Evolutionary conservation across 2,329 filamentous ascomycete genomes (phyloP).

Genomic region (Ophiosphaerella korrae): DNA sequence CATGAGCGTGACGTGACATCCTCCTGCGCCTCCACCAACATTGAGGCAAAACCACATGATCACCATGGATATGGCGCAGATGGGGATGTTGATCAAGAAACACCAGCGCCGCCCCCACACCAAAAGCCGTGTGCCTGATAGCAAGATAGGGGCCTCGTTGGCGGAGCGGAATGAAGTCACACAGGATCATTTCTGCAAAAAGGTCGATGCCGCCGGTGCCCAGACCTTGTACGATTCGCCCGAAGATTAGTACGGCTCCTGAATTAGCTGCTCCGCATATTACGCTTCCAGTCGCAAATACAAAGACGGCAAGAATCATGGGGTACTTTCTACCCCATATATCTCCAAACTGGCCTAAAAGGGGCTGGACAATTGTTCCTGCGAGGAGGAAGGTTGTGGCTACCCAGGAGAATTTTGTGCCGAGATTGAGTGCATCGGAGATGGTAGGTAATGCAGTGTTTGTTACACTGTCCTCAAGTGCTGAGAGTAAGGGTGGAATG

Average conservation of each 20-base stretch:
- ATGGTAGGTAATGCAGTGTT: constrained; percentile 52
- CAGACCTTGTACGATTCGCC: constrained; percentile 61
- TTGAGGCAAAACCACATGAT: constrained; percentile 41
- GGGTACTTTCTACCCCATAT: constrained; percentile 58
- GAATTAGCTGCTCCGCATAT: constrained; percentile 56
- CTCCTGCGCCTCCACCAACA: constrained; percentile 21
- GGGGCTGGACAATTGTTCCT: constrained; percentile 54
- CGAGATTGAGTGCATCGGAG: constrained; percentile 27
- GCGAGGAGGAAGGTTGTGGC: constrained; percentile 36
- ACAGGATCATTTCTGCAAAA: constrained; percentile 56
- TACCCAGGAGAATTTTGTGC: constrained; percentile 32
- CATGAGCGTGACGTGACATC: constrained; percentile 12
- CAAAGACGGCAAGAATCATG: constrained; percentile 45
- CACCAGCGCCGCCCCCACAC: constrained; percentile 53
- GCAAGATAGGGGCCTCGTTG: constrained; percentile 51
- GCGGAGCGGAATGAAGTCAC: constrained; percentile 56
- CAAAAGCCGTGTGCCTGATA: constrained; percentile 33
- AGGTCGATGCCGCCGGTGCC: constrained; percentile 55
- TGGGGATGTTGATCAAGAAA: constrained; percentile 49
- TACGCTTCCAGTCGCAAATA: constrained; percentile 60
- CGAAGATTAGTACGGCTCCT: constrained; percentile 57
- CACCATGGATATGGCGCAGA: constrained; percentile 32
- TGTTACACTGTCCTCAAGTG: constrained; percentile 47
- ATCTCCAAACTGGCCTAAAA: constrained; percentile 58
- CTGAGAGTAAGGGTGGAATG: constrained; percentile 37